Evolutionary conservation across 257 asterid genomes (phyloP).

Genomic region (Solanum clarkiae): DNA sequence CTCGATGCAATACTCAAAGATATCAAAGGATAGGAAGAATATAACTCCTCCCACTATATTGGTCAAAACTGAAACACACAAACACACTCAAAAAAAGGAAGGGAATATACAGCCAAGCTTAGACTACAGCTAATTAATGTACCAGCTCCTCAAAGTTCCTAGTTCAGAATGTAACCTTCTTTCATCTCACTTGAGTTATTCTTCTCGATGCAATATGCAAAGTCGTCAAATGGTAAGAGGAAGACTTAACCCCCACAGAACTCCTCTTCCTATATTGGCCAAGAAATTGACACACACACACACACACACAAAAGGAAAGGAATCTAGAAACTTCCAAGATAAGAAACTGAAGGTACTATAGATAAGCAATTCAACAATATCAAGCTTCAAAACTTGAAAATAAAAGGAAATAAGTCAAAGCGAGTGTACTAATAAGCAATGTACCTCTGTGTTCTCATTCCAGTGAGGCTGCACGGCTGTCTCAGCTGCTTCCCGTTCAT

Average conservation of each 20-base stretch:
- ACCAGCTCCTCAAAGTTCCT: background rate
- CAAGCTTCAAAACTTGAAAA: background rate
- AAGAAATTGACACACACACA: background rate
- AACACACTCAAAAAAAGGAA: background rate
- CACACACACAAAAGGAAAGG: background rate
- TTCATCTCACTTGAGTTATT: background rate
- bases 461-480: constrained; percentile 16
- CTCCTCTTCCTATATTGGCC: background rate
- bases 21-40: background rate
- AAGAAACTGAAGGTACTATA: background rate
- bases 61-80: background rate
- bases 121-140: background rate
- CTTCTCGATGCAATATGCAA: background rate
- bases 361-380: background rate
- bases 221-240: background rate
- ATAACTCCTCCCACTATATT: background rate
- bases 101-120: background rate
- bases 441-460: constrained; percentile 33
- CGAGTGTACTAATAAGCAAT: background rate
- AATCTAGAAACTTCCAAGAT: background rate
- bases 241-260: background rate
- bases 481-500: constrained; percentile 18
- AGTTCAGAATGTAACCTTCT: background rate
- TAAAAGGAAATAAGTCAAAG: background rate
- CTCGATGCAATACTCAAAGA: background rate